A percentile compares a stretch with the other conserved stretches of the same genome.
These are phyloP conservation scores for Hypomyces perniciosus DNA, from an alignment of 2,329 filamentous ascomycete species.

Conservation along the genomic window DNA sequence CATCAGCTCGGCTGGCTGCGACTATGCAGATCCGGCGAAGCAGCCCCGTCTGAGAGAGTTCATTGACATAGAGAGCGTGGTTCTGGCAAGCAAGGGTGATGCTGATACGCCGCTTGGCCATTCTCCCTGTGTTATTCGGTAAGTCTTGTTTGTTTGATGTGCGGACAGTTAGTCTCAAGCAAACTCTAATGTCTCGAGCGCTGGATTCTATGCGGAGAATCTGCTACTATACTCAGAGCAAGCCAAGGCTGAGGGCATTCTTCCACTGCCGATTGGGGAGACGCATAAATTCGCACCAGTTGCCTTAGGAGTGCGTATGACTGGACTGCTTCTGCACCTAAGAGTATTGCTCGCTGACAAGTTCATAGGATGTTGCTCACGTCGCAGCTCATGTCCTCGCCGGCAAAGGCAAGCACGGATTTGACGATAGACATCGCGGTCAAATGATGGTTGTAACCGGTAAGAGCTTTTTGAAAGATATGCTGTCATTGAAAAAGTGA, in stretches of 20 bases:
- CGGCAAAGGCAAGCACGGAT: conserved; percentile 42
- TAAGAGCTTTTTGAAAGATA: too few relatives aligned
- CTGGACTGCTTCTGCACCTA: too few relatives aligned
- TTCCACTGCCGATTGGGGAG: conserved; percentile 42
- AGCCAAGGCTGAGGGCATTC: conserved; percentile 35
- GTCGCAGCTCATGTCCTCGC: conserved; percentile 43
- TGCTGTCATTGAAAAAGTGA: too few relatives aligned
- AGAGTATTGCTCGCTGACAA: neutral
- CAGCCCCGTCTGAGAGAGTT: conserved; percentile 47
- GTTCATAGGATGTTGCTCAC: conserved; percentile 37
- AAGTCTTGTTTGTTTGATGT: neutral
- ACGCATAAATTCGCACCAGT: conserved; percentile 46
- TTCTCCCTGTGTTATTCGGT: conserved; percentile 43
- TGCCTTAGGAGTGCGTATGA: conserved; percentile 36
- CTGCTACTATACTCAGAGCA: conserved; percentile 42
- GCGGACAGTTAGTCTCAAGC: neutral
- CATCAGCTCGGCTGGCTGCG: too few relatives aligned
- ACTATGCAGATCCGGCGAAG: too few relatives aligned
- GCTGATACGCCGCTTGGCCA: conserved; percentile 30
- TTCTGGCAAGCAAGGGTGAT: conserved; percentile 40
- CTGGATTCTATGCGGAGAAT: conserved; percentile 47
- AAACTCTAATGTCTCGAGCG: too few relatives aligned
- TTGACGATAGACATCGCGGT: conserved; percentile 44
- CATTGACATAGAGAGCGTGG: conserved; percentile 40
- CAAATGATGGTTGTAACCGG: conserved; percentile 48